Conservation (phyloP, 495 filamentous ascomycete genomes). For the Alectoria sarmentosa region DNA sequence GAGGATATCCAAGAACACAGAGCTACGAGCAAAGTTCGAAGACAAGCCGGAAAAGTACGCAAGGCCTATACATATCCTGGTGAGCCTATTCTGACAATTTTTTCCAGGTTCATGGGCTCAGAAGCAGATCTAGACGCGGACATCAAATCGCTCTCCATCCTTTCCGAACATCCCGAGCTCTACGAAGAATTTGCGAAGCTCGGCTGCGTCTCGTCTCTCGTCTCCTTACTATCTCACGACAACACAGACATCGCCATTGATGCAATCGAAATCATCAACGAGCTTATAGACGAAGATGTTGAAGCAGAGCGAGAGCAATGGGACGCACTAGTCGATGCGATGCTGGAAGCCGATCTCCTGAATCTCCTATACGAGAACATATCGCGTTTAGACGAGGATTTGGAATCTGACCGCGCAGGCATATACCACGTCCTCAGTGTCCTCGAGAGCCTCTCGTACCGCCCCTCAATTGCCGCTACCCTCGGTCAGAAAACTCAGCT, state of each 20-base stretch:
- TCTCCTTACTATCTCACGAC: slow-evolving; percentile 81
- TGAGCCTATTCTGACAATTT: slow-evolving; percentile 19
- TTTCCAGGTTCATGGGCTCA: slow-evolving; percentile 60
- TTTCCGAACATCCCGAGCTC: slow-evolving; percentile 79
- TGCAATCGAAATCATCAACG: slow-evolving; percentile 81
- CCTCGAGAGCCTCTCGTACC: slow-evolving; percentile 79
- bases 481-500: slow-evolving; percentile 57
- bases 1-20: slow-evolving; percentile 86
- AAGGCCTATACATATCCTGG: slow-evolving; percentile 21
- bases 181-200: slow-evolving; percentile 77
- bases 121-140: slow-evolving; percentile 90
- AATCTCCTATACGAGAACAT: slow-evolving; percentile 80
- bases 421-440: slow-evolving; percentile 83
- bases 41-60: slow-evolving; percentile 70
- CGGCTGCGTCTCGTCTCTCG: slow-evolving; percentile 68
- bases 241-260: slow-evolving; percentile 97
- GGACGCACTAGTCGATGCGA: slow-evolving; percentile 69
- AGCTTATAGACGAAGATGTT: slow-evolving; percentile 93
- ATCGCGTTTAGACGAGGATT: slow-evolving; percentile 68
- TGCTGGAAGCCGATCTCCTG: slow-evolving; percentile 75
- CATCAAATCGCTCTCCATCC: slow-evolving; percentile 80
- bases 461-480: slow-evolving; percentile 52
- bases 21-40: slow-evolving; percentile 83
- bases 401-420: slow-evolving; percentile 72
- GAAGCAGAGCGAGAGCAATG: slow-evolving; percentile 77